phyloP scores from a whole-genome alignment of 2,329 filamentous ascomycete genomes.

The Botrytis medusae region DNA sequence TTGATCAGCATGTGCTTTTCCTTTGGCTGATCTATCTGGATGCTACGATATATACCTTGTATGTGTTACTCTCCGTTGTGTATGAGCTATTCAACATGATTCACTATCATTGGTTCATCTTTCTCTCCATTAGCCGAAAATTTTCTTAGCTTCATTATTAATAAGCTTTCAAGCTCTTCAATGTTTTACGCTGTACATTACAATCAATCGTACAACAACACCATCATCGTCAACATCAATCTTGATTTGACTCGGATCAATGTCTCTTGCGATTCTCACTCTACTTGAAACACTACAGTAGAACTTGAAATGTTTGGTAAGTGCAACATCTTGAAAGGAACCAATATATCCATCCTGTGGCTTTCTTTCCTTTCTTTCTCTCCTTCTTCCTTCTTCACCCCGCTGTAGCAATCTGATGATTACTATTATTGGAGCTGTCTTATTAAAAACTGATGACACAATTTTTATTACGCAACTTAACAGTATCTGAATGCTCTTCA shows the following conservation, averaged over 20 bases:
- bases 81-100: neutral
- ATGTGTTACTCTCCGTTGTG: neutral
- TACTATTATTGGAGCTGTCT: constrained; percentile 34
- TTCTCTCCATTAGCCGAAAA: neutral
- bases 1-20: constrained; percentile 14
- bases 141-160: neutral
- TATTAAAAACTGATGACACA: constrained; percentile 32
- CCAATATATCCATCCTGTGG: neutral
- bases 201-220: neutral
- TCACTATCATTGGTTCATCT: neutral
- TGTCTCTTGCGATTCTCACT: neutral
- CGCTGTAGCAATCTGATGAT: constrained; percentile 29
- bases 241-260: neutral
- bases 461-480: constrained; percentile 29
- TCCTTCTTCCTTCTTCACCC: neutral
- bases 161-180: neutral
- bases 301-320: constrained; percentile 17
- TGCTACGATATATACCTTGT: neutral
- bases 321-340: neutral
- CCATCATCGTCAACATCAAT: neutral
- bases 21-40: neutral
- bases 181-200: neutral
- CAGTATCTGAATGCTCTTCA: constrained; percentile 29
- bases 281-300: constrained; percentile 4
- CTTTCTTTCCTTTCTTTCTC: neutral